A percentile compares a stretch with the other conserved stretches of the same genome.
Evolutionary conservation across 2,329 filamentous ascomycete species (phyloP).

Genomic region (Ascosphaera acerosa): DNA sequence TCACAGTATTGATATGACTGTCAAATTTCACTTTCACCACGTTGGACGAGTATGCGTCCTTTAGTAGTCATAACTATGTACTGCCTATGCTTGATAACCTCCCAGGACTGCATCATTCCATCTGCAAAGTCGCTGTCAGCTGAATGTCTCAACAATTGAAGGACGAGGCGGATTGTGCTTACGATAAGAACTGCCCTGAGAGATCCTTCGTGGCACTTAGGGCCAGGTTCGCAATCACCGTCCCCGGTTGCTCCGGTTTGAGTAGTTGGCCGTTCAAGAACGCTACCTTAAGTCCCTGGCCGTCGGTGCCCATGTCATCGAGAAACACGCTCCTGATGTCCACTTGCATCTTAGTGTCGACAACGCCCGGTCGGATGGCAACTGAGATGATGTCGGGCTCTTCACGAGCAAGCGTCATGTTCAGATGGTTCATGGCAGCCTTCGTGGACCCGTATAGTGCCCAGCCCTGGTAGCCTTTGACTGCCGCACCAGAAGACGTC

Average conservation of each 20-base stretch:
- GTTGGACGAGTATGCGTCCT: conserved; percentile 10
- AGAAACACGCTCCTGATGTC: conserved; percentile 50
- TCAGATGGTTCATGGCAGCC: conserved; percentile 59
- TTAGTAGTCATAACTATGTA: conserved; percentile 5
- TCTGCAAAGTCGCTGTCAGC: background rate
- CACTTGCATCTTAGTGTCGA: conserved; percentile 80
- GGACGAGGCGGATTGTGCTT: conserved; percentile 1
- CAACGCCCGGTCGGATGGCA: conserved; percentile 50
- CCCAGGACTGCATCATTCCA: conserved; percentile 8
- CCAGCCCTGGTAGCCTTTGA: conserved; percentile 43
- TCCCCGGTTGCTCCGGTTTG: conserved; percentile 58
- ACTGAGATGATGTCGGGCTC: conserved; percentile 52
- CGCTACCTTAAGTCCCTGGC: conserved; percentile 39
- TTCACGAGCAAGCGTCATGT: conserved; percentile 45
- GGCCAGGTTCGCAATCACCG: conserved; percentile 61
- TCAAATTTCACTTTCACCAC: too few relatives aligned
- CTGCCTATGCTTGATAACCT: conserved; percentile 5
- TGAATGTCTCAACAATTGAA: background rate
- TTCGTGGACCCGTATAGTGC: conserved; percentile 63
- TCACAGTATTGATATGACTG: too few relatives aligned
- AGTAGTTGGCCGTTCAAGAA: conserved; percentile 48
- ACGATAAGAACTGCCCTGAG: conserved; percentile 43
- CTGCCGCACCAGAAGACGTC: conserved; percentile 54
- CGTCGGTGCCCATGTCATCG: conserved; percentile 32
- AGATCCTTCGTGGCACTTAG: conserved; percentile 38